Percentiles rank a stretch among this genome's conserved stretches.
Evolutionary conservation across 208 protist genomes (phyloP).

Genomic region (Lotmaria passim): DNA sequence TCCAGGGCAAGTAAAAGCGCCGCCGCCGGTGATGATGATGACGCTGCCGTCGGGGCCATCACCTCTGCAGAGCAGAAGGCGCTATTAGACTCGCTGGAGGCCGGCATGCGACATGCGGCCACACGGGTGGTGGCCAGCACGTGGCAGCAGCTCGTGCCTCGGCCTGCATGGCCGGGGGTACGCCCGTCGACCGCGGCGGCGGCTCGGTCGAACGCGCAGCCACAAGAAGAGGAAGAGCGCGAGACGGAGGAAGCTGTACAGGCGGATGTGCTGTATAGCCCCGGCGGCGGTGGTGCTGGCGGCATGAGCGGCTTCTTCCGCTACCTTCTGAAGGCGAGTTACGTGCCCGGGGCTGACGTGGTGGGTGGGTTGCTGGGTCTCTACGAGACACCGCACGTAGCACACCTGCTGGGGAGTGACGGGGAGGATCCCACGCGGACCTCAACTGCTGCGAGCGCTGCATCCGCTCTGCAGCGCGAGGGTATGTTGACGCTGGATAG

Average conservation of each 20-base stretch:
- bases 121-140: constrained; percentile 40
- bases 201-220: neutral
- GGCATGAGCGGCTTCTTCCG: constrained; percentile 85
- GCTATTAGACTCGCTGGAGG: constrained; percentile 56
- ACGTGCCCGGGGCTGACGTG: constrained; percentile 61
- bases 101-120: constrained; percentile 63
- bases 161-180: neutral
- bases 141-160: constrained; percentile 16
- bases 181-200: neutral
- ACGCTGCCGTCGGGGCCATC: constrained; percentile 52
- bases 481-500: neutral
- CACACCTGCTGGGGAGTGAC: constrained; percentile 12
- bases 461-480: neutral
- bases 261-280: constrained; percentile 39
- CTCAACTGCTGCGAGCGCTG: neutral
- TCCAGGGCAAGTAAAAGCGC: neutral
- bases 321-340: constrained; percentile 53
- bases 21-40: constrained; percentile 12
- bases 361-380: constrained; percentile 56
- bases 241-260: constrained; percentile 5
- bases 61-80: constrained; percentile 28
- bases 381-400: constrained; percentile 17
- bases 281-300: constrained; percentile 71
- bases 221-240: neutral
- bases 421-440: neutral